phyloP scores from a whole-genome alignment of 805 yeast species.

The Candida cerambycidarum region DNA sequence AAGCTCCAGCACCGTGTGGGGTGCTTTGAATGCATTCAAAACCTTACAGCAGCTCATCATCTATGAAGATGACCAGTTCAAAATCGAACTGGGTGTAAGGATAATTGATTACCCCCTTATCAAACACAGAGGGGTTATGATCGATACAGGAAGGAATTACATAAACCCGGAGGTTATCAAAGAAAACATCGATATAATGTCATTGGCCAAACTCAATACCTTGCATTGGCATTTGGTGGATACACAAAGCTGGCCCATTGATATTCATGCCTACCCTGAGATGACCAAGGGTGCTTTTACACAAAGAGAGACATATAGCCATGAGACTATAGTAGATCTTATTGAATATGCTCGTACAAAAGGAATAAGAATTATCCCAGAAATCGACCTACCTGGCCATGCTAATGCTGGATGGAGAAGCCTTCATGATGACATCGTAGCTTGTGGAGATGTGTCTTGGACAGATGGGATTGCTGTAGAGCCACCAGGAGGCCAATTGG shows the following conservation, averaged over 20 bases:
- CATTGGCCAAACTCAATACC: conserved; percentile 36
- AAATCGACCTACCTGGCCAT: conserved; percentile 44
- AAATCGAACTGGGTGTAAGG: conserved; percentile 32
- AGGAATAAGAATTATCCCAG: conserved; percentile 44
- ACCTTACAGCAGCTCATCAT: conserved; percentile 42
- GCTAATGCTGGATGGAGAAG: conserved; percentile 39
- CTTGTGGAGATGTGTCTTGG: conserved; percentile 29
- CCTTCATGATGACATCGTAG: conserved; percentile 26
- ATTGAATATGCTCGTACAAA: conserved; percentile 31
- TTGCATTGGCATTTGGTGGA: conserved; percentile 44
- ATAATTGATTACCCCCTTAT: conserved; percentile 35
- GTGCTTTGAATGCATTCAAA: conserved; percentile 39
- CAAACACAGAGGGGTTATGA: conserved; percentile 39
- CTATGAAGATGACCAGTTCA: conserved; percentile 22
- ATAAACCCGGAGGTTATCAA: conserved; percentile 22
- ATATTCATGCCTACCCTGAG: conserved; percentile 30
- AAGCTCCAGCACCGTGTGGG: conserved; percentile 38
- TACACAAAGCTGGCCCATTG: conserved; percentile 42
- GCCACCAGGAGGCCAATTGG: conserved; percentile 44
- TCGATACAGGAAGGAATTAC: conserved; percentile 42
- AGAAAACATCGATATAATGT: conserved; percentile 39
- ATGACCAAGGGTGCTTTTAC: conserved; percentile 42
- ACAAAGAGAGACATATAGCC: conserved; percentile 26
- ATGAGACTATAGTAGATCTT: conserved; percentile 24
- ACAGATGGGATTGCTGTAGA: conserved; percentile 31